These are phyloP conservation scores for Globisporangium lucens DNA, from an alignment of 352 stramenopile species.

Conservation along the genomic window DNA sequence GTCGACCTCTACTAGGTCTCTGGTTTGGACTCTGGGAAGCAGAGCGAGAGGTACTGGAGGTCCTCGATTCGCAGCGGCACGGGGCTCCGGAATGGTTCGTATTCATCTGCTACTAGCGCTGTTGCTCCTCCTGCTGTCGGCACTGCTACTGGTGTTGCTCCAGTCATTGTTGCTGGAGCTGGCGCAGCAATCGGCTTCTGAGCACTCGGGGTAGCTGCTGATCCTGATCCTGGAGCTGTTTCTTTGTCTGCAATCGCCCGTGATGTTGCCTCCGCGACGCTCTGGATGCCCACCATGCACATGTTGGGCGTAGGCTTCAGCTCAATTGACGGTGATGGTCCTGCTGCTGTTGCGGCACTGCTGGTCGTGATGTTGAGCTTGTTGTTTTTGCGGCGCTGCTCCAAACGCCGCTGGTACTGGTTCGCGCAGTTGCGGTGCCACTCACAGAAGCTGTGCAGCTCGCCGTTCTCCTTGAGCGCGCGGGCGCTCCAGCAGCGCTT, in stretches of 20 bases:
- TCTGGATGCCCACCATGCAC: conserved; percentile 12
- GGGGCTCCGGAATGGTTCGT: conserved; percentile 36
- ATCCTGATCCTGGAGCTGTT: background rate
- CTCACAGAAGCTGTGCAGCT: conserved; percentile 74
- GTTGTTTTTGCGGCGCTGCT: conserved; percentile 35
- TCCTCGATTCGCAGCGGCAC: conserved; percentile 37
- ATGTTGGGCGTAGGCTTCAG: conserved; percentile 6
- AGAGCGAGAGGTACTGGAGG: conserved; percentile 27
- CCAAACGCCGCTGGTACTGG: conserved; percentile 70
- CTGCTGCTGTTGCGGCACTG: conserved; percentile 10
- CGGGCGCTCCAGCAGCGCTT: conserved; percentile 64
- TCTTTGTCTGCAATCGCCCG: background rate
- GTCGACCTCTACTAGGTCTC: background rate
- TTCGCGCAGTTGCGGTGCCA: conserved; percentile 70
- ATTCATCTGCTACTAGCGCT: conserved; percentile 11
- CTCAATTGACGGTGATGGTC: background rate
- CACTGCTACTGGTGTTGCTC: background rate
- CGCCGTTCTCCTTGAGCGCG: conserved; percentile 67
- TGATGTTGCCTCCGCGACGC: background rate
- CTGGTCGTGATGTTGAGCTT: conserved; percentile 22
- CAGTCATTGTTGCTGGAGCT: background rate
- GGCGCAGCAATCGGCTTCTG: background rate
- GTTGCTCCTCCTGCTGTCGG: background rate
- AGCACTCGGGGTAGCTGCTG: background rate
- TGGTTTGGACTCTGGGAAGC: background rate